These are phyloP conservation scores for Effrenium voratum DNA, from an alignment of 73 alveolate genomes.

Conservation along the genomic window DNA sequence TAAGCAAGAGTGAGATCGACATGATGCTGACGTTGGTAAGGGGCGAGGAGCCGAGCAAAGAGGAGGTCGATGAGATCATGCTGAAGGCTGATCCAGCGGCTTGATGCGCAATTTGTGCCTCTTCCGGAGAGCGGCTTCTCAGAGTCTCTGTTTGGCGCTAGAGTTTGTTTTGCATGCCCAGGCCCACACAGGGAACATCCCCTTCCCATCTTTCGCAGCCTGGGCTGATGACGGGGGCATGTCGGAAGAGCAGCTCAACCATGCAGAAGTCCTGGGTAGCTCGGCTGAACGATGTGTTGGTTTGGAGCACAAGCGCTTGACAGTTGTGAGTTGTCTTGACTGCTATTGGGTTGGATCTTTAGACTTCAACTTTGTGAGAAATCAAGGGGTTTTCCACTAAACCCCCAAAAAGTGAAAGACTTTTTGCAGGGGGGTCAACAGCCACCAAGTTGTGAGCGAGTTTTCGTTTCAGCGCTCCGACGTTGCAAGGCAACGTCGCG, in stretches of 20 bases:
- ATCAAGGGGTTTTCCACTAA: too few relatives aligned
- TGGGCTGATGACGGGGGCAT: constrained; percentile 93
- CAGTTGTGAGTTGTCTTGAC: too few relatives aligned
- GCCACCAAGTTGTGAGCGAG: neutral
- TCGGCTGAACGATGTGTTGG: too few relatives aligned
- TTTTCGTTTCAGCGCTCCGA: too few relatives aligned
- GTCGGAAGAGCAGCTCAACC: constrained; percentile 84
- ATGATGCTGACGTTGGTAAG: constrained; percentile 73
- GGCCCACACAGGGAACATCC: constrained; percentile 89
- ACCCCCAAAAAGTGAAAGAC: too few relatives aligned
- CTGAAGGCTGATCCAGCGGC: constrained; percentile 78
- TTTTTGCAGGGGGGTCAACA: too few relatives aligned
- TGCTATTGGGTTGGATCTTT: too few relatives aligned
- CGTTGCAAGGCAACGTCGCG: constrained; percentile 66
- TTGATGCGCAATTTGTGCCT: neutral
- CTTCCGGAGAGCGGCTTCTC: neutral
- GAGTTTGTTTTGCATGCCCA: neutral
- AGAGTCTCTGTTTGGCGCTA: neutral
- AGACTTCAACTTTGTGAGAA: too few relatives aligned
- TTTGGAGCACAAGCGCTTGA: too few relatives aligned
- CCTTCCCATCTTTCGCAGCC: constrained; percentile 66
- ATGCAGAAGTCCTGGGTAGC: constrained; percentile 68
- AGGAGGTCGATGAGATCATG: constrained; percentile 79
- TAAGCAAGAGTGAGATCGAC: constrained; percentile 91
- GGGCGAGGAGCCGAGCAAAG: constrained; percentile 54